Evolutionary conservation across 2,329 filamentous ascomycete genomes (phyloP), one percentile per base, ranked within the genome.

Genomic region (Nothophaeocryptopus gaeumannii): DNA sequence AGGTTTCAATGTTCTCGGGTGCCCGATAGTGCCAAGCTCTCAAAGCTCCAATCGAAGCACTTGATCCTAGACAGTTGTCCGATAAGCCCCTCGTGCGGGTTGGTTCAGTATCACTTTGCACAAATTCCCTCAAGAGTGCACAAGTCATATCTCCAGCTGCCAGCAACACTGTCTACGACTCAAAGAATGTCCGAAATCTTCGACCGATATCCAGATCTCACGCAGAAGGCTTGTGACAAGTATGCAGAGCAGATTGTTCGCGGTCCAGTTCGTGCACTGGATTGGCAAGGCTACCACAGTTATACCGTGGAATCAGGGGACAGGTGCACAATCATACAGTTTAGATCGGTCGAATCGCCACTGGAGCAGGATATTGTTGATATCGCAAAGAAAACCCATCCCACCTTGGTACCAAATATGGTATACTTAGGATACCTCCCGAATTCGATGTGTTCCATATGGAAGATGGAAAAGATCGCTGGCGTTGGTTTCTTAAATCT

Each of bases 401-500:
- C 11, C n/a, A 14, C n/a, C 15, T 14, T 36, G 15, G 34, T 36
- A 36, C 34, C 34, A 11, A 14, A 14, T 14, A 36, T 36, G 11
- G 34, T 36, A n/a, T n/a, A n/a, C n/a, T n/a, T n/a, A n/a, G n/a
- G n/a, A n/a, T n/a, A n/a, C n/a, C n/a, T n/a, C n/a, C n/a, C n/a
- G n/a, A n/a, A 39, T 39, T 39, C 37, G 16, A 26, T 12, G 29
- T 15, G 16, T 39, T 39, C 37, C 15, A 20, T 39, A 20, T 39
- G 8, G 37, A 39, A 39, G 37, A 39, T 39, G 8, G 37, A 39
- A 10, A 39, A 39, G 37, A 39, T 39, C 29, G 15, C 37, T 39
- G 8, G 37, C 37, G 37, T 39, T 20, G 37, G 37, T 20, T 39
- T 39, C 37, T 39, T 39, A 7, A 39, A 20, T 2, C 16, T 39